Evolutionary conservation across 495 filamentous ascomycete genomes (phyloP).

Genomic region (Annulohypoxylon nitens): DNA sequence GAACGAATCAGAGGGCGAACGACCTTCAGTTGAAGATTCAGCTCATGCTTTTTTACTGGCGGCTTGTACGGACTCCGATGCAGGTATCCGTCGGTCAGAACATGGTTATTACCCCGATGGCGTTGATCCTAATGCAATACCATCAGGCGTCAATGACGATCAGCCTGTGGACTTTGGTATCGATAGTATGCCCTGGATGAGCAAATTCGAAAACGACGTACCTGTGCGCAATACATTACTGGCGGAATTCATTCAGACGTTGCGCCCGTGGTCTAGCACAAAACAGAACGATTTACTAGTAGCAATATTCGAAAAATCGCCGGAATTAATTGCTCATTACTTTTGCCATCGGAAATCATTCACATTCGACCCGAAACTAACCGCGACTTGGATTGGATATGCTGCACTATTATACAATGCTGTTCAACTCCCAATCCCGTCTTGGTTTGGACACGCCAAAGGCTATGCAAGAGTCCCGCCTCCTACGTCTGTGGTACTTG

Average conservation of each 20-base stretch:
- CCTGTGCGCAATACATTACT: slow-evolving; percentile 81
- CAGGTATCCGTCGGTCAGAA: slow-evolving; percentile 76
- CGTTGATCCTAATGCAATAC: slow-evolving; percentile 66
- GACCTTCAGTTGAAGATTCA: slow-evolving; percentile 64
- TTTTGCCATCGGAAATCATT: slow-evolving; percentile 85
- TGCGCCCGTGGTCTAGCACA: slow-evolving; percentile 85
- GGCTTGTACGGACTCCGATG: slow-evolving; percentile 76
- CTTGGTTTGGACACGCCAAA: slow-evolving; percentile 69
- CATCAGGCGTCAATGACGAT: slow-evolving; percentile 55
- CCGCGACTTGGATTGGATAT: slow-evolving; percentile 93
- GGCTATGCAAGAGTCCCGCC: slow-evolving; percentile 75
- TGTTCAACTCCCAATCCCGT: slow-evolving; percentile 78
- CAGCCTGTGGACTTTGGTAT: slow-evolving; percentile 75
- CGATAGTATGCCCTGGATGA: slow-evolving; percentile 74
- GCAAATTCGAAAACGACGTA: slow-evolving; percentile 73
- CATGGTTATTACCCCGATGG: slow-evolving; percentile 81
- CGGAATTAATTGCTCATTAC: slow-evolving; percentile 87
- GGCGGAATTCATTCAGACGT: slow-evolving; percentile 78
- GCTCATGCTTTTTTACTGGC: slow-evolving; percentile 79
- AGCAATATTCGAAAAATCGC: slow-evolving; percentile 80
- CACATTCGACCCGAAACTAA: slow-evolving; percentile 89
- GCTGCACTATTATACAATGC: slow-evolving; percentile 85
- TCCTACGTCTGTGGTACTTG: slow-evolving; percentile 78
- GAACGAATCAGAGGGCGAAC: slow-evolving; percentile 38
- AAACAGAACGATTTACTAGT: slow-evolving; percentile 85